These are phyloP conservation scores for Purpureocillium takamizusanense DNA, from an alignment of 2,329 filamentous ascomycete genomes.

Conservation along the genomic window DNA sequence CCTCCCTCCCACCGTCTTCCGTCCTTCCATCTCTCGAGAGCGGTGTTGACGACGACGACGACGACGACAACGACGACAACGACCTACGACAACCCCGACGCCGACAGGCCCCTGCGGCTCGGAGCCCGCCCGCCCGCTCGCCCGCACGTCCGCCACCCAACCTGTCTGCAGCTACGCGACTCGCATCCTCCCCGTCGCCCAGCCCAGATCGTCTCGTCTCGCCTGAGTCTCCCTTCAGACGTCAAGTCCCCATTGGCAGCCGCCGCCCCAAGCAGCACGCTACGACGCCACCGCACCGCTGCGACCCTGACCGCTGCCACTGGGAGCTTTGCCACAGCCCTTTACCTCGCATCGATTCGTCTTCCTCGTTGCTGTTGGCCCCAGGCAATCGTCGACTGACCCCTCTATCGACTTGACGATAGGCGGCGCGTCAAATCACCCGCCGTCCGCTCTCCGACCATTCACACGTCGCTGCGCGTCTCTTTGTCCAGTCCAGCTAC, in stretches of 20 bases:
- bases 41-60: neutral
- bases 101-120: neutral
- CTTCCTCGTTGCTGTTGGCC: neutral
- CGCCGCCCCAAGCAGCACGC: slow-evolving; percentile 6
- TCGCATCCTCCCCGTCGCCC: neutral
- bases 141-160: slow-evolving; percentile 1
- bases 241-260: slow-evolving; percentile 8
- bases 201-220: slow-evolving; percentile 1
- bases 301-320: neutral
- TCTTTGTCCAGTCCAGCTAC: too few relatives aligned
- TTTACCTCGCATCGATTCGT: neutral
- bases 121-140: too few relatives aligned
- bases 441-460: too few relatives aligned
- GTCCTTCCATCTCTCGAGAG: slow-evolving; percentile 6
- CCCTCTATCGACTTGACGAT: neutral
- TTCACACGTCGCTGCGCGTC: too few relatives aligned
- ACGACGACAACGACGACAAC: neutral
- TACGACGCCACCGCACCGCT: slow-evolving; percentile 7
- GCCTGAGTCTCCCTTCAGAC: slow-evolving; percentile 4
- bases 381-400: neutral
- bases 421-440: too few relatives aligned
- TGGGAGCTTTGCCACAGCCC: slow-evolving; percentile 1
- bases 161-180: neutral
- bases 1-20: slow-evolving; percentile 7
- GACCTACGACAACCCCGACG: neutral